Base-by-base conservation (phyloP, 23 red algal genomes). In the Gracilariopsis chorda region DNA sequence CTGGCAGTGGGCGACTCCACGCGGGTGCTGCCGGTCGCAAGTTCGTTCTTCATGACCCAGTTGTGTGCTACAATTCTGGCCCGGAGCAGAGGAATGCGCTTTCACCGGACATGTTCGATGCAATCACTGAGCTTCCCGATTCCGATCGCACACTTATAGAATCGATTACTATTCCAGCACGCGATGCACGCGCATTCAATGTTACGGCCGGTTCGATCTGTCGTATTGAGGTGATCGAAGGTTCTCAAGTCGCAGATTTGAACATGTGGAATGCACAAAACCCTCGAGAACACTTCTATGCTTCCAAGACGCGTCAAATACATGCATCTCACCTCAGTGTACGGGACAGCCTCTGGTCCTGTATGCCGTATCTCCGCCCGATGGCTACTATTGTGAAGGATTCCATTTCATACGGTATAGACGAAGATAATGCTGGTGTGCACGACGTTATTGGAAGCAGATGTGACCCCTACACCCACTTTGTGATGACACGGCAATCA, bases 391-490 rank as follows among this genome's bases (percentile, higher is more conserved):
- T 85, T 35, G 62, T 71, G 5, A 27, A 8, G 35, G 81, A 85
- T 41, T 65, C 81, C 3, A 32, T 85, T 27, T 24, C 39, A n/a
- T 85, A 85, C 35, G 81, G 81, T 30, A 68, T 85, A 25, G 81
- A 85, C 58, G 57, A 24, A 0, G 81, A 85, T 68, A 71, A 71
- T 5, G 81, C 81, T 14, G 81, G 81, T 13, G 57, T 67, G 1
- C 81, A 85, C 56, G 81, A 71, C 81, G 81, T 85, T 20, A 85
- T 85, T 44, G 81, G 81, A 20, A 68, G 33, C 19, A 53, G 81
- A 21, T 69, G 81, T 28, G 81, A 85, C 59, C 81, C 81, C 28
- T 85, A 85, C 57, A 85, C 81, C 14, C 55, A 85, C 56, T 25
- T 58, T 20, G 30, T 69, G 4, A 85, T 85, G 81, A 85, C 81